Evolutionary conservation across 345 rosid genomes (phyloP), one percentile per base, ranked within the genome.

Genomic region (Kernera saxatilis): DNA sequence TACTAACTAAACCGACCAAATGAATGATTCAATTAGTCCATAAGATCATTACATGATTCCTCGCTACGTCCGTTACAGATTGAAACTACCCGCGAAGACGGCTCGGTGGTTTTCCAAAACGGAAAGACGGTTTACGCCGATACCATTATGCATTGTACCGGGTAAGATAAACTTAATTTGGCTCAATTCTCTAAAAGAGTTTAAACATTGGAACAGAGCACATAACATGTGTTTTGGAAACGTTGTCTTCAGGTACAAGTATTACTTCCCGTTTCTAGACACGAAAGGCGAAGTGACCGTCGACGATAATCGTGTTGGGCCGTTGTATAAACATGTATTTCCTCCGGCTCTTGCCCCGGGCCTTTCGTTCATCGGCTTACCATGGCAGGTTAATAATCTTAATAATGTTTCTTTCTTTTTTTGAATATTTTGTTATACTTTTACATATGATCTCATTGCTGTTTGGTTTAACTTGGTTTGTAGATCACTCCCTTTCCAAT

Each of bases 271-370:
- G n/a, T 93, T 93, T 81, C 91, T 93, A 7, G 89, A 88, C 61
- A 88, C 94, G 7, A 78, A 82, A 41, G 96, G 88, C 48, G 37
- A 78, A 67, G 91, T 93, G 71, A 84, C 81, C 1, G 84, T 89
- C 32, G 97, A 88, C n/a, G 96, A 89, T 59, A 91, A 87, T 67
- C 84, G 94, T 30, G 92, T 93, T 14, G 96, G 86, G 19, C 96
- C 98, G 8, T 61, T 91, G 17, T 93, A 91, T 84, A 80, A 88
- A 81, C 96, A 93, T 2, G 80, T 91, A 19, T 87, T 93, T 68
- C 96, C 96, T 17, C 94, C 97, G 0, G 71, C 52, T 32, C 80
- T 88, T 66, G 84, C 97, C 15, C 97, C 97, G 0, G 53, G 81
- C 71, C 91, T 93, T 69, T 91, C 98, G 0, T 89, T 91, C 80